Percentiles rank a stretch among this genome's conserved stretches.
phyloP scores from a whole-genome alignment of 805 yeast genomes.

The Zygosaccharomyces siamensis region DNA sequence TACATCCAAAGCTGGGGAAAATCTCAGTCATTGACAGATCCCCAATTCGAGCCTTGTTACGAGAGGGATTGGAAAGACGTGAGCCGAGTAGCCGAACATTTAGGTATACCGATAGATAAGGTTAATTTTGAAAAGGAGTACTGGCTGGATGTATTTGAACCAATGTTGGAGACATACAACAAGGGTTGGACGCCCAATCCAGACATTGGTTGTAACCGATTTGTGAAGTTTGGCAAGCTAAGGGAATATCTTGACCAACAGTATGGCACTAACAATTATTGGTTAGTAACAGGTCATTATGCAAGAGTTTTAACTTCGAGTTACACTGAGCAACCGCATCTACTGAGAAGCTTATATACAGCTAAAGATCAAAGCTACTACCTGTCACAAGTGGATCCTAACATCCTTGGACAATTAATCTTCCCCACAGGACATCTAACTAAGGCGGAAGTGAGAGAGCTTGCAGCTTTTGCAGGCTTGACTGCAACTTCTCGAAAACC shows the following conservation, averaged over 20 bases:
- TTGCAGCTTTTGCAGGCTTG: conserved; percentile 53
- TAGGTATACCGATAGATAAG: conserved; percentile 65
- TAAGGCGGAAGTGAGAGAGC: conserved; percentile 66
- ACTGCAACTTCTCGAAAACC: conserved; percentile 66
- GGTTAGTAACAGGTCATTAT: conserved; percentile 90
- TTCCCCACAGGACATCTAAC: conserved; percentile 78
- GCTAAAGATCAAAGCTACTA: conserved; percentile 90
- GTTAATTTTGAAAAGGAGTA: conserved; percentile 86
- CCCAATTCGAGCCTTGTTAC: conserved; percentile 53
- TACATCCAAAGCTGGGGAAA: conserved; percentile 93
- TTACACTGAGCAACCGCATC: conserved; percentile 36
- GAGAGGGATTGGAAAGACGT: conserved; percentile 91
- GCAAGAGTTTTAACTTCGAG: conserved; percentile 43
- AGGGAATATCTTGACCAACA: conserved; percentile 46
- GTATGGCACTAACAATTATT: conserved; percentile 48
- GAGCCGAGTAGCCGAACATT: conserved; percentile 50
- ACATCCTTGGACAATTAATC: conserved; percentile 45
- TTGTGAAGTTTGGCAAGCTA: conserved; percentile 82
- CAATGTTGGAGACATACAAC: conserved; percentile 74
- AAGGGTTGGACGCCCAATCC: conserved; percentile 90
- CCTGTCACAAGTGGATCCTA: conserved; percentile 57
- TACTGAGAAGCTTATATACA: conserved; percentile 53
- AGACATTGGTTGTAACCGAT: conserved; percentile 80
- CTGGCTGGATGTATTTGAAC: conserved; percentile 88
- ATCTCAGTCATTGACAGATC: conserved; percentile 25